These are phyloP conservation scores for Niveomyces coronatus DNA, from an alignment of 2,329 filamentous ascomycete species.

Conservation along the genomic window DNA sequence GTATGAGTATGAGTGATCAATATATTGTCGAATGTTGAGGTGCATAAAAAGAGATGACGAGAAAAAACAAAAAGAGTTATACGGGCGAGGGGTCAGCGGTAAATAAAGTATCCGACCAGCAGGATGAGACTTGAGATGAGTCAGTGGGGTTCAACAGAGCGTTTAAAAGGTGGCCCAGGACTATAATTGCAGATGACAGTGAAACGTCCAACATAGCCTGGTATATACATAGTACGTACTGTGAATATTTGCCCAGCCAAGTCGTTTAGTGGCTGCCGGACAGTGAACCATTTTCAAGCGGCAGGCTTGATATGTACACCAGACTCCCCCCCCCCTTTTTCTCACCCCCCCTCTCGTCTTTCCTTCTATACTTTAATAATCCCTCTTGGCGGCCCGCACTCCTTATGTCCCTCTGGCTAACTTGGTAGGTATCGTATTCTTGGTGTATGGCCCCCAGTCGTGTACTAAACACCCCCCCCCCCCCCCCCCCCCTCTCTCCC, in stretches of 20 bases:
- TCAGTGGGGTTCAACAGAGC: constrained; percentile 6
- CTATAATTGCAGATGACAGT: constrained; percentile 4
- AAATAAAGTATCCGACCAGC: constrained; percentile 8
- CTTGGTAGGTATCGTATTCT: no score
- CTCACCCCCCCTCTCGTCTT: constrained; percentile 4
- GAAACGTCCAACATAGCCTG: constrained; percentile 7
- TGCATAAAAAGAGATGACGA: background rate
- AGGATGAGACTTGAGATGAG: constrained; percentile 8
- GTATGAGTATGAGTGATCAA: constrained; percentile 3
- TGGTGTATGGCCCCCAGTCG: no score
- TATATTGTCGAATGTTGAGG: no score
- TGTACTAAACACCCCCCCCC: background rate
- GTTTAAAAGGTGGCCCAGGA: constrained; percentile 9
- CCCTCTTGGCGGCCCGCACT: background rate
- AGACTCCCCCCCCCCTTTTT: no score
- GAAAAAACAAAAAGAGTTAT: background rate
- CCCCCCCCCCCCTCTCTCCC: no score
- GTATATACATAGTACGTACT: constrained; percentile 2
- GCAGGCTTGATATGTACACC: constrained; percentile 5
- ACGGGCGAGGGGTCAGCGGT: constrained; percentile 4
- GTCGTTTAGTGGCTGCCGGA: constrained; percentile 4
- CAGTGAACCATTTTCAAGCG: constrained; percentile 5
- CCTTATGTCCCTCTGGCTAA: background rate
- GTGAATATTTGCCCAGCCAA: constrained; percentile 7
- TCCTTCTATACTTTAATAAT: constrained; percentile 3